phyloP scores from a whole-genome alignment of 2,329 filamentous ascomycete genomes.

The Orbilia blumenaviensis region DNA sequence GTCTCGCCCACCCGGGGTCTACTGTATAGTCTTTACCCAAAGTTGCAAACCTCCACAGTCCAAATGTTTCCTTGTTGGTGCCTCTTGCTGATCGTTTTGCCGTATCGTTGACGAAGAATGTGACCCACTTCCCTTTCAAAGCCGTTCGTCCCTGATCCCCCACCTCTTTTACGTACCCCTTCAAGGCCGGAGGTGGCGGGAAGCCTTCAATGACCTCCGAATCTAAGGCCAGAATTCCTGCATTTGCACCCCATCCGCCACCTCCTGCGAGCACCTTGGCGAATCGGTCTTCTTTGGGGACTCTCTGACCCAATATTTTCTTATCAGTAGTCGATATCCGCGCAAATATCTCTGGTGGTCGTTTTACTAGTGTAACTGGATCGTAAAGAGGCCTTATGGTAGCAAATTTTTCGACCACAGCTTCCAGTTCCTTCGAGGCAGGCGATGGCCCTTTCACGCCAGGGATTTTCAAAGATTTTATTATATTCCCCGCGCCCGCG shows the following conservation, averaged over 20 bases:
- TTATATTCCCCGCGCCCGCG: constrained; percentile 79
- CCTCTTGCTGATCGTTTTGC: background rate
- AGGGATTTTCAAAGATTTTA: constrained; percentile 67
- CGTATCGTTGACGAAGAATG: background rate
- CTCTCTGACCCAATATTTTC: background rate
- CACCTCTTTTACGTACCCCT: background rate
- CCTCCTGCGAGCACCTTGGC: constrained; percentile 66
- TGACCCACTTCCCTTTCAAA: background rate
- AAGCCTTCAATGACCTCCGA: constrained; percentile 65
- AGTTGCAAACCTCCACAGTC: background rate
- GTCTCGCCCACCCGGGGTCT: background rate
- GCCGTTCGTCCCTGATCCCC: background rate
- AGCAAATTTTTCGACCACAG: constrained; percentile 70
- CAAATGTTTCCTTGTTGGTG: background rate
- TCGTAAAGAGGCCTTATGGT: constrained; percentile 59
- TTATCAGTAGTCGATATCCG: background rate
- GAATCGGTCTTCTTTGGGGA: constrained; percentile 57
- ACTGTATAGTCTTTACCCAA: background rate
- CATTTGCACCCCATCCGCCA: constrained; percentile 83
- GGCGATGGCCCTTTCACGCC: constrained; percentile 63
- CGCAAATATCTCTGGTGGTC: constrained; percentile 31
- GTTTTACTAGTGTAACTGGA: background rate
- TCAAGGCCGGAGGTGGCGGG: background rate
- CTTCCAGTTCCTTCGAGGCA: constrained; percentile 77
- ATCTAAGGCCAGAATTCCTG: constrained; percentile 80